phyloP scores from a whole-genome alignment of 2,329 filamentous ascomycete species.

The Penicillium sp. region DNA sequence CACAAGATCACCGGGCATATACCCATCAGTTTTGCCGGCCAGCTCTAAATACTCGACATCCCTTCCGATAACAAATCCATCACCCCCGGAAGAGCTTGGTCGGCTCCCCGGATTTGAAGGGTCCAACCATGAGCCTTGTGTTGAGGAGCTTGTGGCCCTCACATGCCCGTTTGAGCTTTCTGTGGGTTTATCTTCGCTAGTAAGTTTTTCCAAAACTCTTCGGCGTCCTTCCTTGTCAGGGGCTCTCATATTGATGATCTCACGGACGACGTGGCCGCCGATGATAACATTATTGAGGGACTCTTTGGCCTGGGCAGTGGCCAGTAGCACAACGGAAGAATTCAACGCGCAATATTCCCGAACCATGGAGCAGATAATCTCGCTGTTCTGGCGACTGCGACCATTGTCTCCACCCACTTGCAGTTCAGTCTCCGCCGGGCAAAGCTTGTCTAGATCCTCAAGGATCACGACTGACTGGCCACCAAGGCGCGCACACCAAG shows the following conservation, averaged over 20 bases:
- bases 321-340: slow-evolving; percentile 79
- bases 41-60: slow-evolving; percentile 88
- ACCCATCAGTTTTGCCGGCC: slow-evolving; percentile 90
- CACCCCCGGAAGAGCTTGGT: slow-evolving; percentile 45
- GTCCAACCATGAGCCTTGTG: slow-evolving; percentile 72
- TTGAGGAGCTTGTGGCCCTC: slow-evolving; percentile 35
- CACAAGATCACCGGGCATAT: slow-evolving; percentile 92
- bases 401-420: slow-evolving; percentile 93
- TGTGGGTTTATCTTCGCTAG: slow-evolving; percentile 46
- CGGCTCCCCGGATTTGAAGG: slow-evolving; percentile 59
- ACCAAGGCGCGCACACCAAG: slow-evolving; percentile 85
- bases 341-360: slow-evolving; percentile 78
- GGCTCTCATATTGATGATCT: slow-evolving; percentile 84
- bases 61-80: slow-evolving; percentile 70
- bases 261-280: slow-evolving; percentile 85
- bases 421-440: slow-evolving; percentile 88
- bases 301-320: slow-evolving; percentile 90
- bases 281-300: slow-evolving; percentile 86
- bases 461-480: slow-evolving; percentile 81
- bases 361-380: slow-evolving; percentile 78
- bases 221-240: slow-evolving; percentile 88
- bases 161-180: slow-evolving; percentile 43
- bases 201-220: slow-evolving; percentile 77
- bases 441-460: slow-evolving; percentile 90
- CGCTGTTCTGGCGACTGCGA: slow-evolving; percentile 85